Base-by-base conservation (phyloP, 2,329 filamentous ascomycete species). In the Metarhizium guizhouense region DNA sequence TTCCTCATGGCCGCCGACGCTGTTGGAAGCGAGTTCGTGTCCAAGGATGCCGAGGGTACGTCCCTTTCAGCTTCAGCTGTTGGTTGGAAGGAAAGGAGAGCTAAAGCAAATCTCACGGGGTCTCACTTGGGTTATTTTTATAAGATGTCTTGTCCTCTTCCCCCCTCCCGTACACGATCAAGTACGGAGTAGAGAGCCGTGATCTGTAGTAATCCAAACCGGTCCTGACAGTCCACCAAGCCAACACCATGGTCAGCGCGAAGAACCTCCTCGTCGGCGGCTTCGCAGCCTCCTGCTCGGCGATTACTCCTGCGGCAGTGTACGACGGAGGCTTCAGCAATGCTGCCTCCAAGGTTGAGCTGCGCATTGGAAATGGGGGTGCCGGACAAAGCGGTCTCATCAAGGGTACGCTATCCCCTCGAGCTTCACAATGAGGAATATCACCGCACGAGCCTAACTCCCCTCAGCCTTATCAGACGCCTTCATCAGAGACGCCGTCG, bases 321-420 rank as follows among this genome's bases (percentile, higher is more conserved):
- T 67, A 67, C 13, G 57, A 58, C n/a, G 63, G 63, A 0, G 62
- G 59, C 2, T 58, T 60, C 8, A 53, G 51, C 40, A 56, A 60
- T 29, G 45, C 48, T 3, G 59, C 54, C 30, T 55, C 58, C 20
- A 50, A 56, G 56, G 45, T 48, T 16, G 45, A 48, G 25, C 57
- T 70, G 2, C 63, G 63, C 6, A 70, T 71, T 54, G 70, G 64
- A 3, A 72, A 70, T 20, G 70, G 70, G 42, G 70, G 70, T 16
- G 70, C 70, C 4, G 70, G 70, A 2, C 69, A 72, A 53, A 70
- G 67, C 25, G 70, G 70, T 1, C 56, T 72, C 14, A 64, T 72
- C 43, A 65, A 66, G 58, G 68, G 69, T 69, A 54, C 14, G 25
- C 34, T 6, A 10, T 45, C n/a, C n/a, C 6, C n/a, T 40, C 38